Base-by-base conservation (phyloP, 2,329 filamentous ascomycete species). In the Pseudocercospora cruenta region DNA sequence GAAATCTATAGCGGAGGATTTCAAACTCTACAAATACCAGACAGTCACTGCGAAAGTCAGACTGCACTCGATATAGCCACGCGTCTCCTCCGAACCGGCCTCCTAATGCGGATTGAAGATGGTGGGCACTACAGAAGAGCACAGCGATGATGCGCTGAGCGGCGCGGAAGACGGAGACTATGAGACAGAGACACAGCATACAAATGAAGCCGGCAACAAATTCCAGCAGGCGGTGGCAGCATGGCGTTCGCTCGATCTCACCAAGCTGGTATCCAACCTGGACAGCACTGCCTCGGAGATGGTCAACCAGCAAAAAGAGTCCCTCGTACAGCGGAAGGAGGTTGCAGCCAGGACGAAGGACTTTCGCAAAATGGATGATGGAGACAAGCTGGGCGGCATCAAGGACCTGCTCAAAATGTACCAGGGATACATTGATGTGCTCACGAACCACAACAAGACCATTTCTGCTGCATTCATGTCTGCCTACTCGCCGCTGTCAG, bases 311-410 rank as follows among this genome's bases (percentile, higher is more conserved):
- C 96, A 99, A 77, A 88, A 94, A 73, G 95, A 98, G 79, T 92
- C 94, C n/a, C 91, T 97, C 4, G 90, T 97, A 0, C 94, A 99
- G 78, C 87, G 95, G 61, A 99, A 99, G 78, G 96, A 99, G 67
- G 84, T 99, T 21, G 95, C 96, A n/a, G 94, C 97, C 77, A 98
- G 97, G 84, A 99, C 95, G 0, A 99, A 99, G 76, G 94, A 98
- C 74, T 99, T 98, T 73, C 86, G 94, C 67, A 98, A 97, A 79
- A 86, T 96, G 10, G 94, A 98, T 73, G 93, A 99, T 83, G 83
- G 90, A 10, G 88, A 87, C 64, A 99, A 98, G 79, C 82, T 99
- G 62, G 84, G 85, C 4, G 95, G 99, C 79, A 89, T 96, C 82
- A 99, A 98, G 81, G 88, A 88, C 45, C 82, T 99, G 59, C 81